Evolutionary conservation across 768 basidiomycete genomes (phyloP).

Genomic region (Boletales sp.): DNA sequence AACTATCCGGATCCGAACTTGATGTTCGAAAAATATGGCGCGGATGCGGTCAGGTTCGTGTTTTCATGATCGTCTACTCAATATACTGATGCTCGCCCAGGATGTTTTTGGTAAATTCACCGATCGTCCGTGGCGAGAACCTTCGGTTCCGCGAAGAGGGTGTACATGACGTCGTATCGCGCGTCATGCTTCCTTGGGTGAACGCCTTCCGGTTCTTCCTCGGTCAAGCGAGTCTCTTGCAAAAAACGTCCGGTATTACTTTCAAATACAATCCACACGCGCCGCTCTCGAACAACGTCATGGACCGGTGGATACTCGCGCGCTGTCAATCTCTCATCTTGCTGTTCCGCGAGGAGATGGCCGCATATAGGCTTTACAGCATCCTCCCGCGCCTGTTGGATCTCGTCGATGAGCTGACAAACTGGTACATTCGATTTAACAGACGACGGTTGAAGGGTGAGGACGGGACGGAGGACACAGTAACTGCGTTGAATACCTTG

Average conservation of each 20-base stretch:
- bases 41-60: conserved; percentile 84
- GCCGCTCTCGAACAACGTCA: conserved; percentile 82
- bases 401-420: conserved; percentile 93
- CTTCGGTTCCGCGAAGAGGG: conserved; percentile 97
- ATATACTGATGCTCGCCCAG: conserved; percentile 34
- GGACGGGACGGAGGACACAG: conserved; percentile 84
- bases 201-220: conserved; percentile 99
- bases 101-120: conserved; percentile 99
- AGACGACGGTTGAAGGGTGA: conserved; percentile 94
- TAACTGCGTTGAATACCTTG: conserved; percentile 87
- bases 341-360: conserved; percentile 92
- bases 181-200: conserved; percentile 97
- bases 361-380: conserved; percentile 94
- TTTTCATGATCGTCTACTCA: neutral
- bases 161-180: conserved; percentile 92
- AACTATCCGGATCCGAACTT: conserved; percentile 97
- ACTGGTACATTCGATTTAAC: conserved; percentile 99
- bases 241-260: conserved; percentile 71
- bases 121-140: conserved; percentile 96
- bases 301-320: conserved; percentile 98
- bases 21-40: conserved; percentile 88
- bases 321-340: conserved; percentile 96
- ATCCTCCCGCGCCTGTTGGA: conserved; percentile 93
- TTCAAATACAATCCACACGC: conserved; percentile 90
- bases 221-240: conserved; percentile 84